phyloP scores from a whole-genome alignment of 1,284 basidiomycete species.

The Cryptococcus floricola region DNA sequence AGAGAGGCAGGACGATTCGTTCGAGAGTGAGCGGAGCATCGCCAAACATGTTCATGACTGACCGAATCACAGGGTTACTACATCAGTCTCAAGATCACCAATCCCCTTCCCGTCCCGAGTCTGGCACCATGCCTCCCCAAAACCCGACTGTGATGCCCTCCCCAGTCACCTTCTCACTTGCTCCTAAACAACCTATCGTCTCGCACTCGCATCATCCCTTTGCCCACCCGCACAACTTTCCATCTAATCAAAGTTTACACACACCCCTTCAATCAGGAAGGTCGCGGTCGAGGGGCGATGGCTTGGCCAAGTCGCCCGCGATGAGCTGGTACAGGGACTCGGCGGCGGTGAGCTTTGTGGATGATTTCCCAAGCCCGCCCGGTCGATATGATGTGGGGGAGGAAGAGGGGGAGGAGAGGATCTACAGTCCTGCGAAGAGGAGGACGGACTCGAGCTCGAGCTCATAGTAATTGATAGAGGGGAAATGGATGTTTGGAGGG shows the following conservation, averaged over 20 bases:
- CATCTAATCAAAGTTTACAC: background rate
- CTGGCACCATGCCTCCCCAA: background rate
- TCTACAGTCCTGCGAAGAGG: background rate
- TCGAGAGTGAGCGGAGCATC: background rate
- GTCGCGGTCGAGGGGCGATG: background rate
- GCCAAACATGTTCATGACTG: background rate
- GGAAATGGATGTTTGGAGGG: no score
- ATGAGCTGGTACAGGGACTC: slow-evolving; percentile 12
- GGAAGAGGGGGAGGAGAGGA: background rate
- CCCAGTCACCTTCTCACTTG: background rate
- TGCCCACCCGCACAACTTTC: background rate
- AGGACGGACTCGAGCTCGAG: no score
- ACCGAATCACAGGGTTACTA: background rate
- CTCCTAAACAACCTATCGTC: background rate
- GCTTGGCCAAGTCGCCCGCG: background rate
- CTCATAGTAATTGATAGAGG: no score
- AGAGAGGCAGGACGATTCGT: background rate
- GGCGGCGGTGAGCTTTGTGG: slow-evolving; percentile 25
- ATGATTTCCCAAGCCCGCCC: slow-evolving; percentile 26
- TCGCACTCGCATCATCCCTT: background rate
- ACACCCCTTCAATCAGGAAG: background rate
- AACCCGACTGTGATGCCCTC: background rate
- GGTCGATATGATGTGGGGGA: background rate
- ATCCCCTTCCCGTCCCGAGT: background rate
- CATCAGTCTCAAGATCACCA: background rate